phyloP scores from a whole-genome alignment of 345 rosid genomes.

The Arabidopsis arenosa region DNA sequence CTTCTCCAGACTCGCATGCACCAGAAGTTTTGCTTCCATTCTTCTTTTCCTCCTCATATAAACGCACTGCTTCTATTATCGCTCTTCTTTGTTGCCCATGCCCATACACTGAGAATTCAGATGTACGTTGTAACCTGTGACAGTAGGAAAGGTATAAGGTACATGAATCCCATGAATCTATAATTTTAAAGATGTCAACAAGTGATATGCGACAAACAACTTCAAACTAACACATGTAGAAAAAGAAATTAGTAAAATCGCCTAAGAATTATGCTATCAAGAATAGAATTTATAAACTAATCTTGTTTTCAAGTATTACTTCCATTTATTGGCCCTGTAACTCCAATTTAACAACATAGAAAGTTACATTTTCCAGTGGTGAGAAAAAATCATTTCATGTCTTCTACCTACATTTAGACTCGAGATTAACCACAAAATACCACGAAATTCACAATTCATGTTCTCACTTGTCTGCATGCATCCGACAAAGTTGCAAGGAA shows the following conservation, averaged over 20 bases:
- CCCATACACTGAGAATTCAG: slow-evolving; percentile 87
- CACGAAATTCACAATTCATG: slow-evolving; percentile 18
- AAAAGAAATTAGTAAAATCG: background rate
- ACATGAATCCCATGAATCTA: background rate
- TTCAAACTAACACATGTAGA: slow-evolving; percentile 3
- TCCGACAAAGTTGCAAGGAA: slow-evolving; percentile 89
- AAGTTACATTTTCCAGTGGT: background rate
- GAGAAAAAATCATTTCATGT: background rate
- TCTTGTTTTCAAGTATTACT: background rate
- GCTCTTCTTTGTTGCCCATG: slow-evolving; percentile 96
- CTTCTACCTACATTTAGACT: slow-evolving; percentile 23
- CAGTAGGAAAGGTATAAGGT: slow-evolving; percentile 33
- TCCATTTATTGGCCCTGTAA: slow-evolving; percentile 1
- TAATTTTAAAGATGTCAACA: background rate
- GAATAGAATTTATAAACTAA: background rate
- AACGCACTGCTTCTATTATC: slow-evolving; percentile 84
- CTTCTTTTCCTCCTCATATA: slow-evolving; percentile 66
- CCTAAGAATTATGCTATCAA: slow-evolving; percentile 8
- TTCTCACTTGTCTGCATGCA: slow-evolving; percentile 88
- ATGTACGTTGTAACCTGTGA: slow-evolving; percentile 77
- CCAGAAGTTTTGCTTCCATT: slow-evolving; percentile 38
- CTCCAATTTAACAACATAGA: slow-evolving; percentile 4
- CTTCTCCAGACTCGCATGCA: slow-evolving; percentile 52
- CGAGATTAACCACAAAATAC: slow-evolving; percentile 3
- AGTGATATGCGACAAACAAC: slow-evolving; percentile 2